phyloP scores from a whole-genome alignment of 768 basidiomycete genomes.

The Scleroderma citrinum region DNA sequence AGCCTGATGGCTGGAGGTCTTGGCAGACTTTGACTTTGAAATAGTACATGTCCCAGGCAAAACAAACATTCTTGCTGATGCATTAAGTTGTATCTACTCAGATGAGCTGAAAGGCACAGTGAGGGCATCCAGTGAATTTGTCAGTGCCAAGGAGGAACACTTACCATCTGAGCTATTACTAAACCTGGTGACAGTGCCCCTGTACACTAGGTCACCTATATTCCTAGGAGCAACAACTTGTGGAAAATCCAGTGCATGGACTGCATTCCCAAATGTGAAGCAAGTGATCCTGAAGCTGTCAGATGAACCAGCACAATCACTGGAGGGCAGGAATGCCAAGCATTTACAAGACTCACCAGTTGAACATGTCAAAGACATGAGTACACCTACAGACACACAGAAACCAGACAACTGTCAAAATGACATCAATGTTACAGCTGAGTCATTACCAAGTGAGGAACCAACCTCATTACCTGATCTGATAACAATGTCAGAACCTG shows the following conservation, averaged over 20 bases:
- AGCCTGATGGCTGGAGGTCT: conserved; percentile 20
- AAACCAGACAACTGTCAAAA: not conserved
- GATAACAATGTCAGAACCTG: conserved; percentile 6
- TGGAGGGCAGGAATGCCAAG: not conserved
- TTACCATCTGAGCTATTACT: not conserved
- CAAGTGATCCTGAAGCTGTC: not conserved
- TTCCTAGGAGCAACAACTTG: conserved; percentile 2
- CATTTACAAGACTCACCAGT: not conserved
- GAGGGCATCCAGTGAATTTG: conserved; percentile 15
- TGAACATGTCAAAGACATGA: too few species aligned
- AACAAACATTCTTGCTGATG: conserved; percentile 23
- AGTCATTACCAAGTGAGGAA: not conserved
- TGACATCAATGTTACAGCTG: not conserved
- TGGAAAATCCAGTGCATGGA: not conserved
- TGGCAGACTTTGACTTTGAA: conserved; percentile 24
- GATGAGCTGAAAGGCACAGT: conserved; percentile 17
- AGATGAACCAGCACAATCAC: not conserved
- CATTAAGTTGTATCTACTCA: conserved; percentile 19
- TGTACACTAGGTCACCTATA: conserved; percentile 10
- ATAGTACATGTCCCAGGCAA: conserved; percentile 23
- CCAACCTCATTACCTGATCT: conserved; percentile 2
- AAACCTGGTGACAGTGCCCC: conserved; percentile 5
- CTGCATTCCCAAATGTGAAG: not conserved
- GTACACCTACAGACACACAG: not conserved
- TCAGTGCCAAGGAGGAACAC: conserved; percentile 10